Conservation (phyloP, 441 rosid species). For the Erodium chrysanthum region DNA sequence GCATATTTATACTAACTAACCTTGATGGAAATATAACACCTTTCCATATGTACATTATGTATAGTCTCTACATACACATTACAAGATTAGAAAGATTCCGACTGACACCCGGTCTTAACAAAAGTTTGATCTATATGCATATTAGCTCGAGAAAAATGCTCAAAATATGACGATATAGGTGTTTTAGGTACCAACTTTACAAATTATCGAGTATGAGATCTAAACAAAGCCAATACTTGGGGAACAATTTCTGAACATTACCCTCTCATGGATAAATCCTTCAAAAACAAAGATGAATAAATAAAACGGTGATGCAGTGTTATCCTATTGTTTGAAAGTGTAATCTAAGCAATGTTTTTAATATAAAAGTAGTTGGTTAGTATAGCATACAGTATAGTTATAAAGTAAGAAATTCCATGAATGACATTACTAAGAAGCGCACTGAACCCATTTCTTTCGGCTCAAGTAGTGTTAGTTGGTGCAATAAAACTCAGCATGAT, state of each 20-base stretch:
- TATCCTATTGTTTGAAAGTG: slow-evolving; percentile 17
- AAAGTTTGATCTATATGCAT: too few relatives aligned
- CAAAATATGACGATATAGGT: too few relatives aligned
- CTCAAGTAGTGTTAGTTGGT: slow-evolving; percentile 30
- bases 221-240: too few relatives aligned
- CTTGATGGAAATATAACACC: slow-evolving; percentile 40
- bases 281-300: too few relatives aligned
- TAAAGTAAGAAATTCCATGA: slow-evolving; percentile 23
- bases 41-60: too few relatives aligned
- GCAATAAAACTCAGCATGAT: slow-evolving; percentile 26
- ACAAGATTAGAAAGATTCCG: too few relatives aligned
- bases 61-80: slow-evolving; percentile 15
- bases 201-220: too few relatives aligned
- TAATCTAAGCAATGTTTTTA: slow-evolving; percentile 25
- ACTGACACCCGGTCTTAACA: too few relatives aligned
- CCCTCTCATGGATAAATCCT: too few relatives aligned
- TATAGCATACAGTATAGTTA: slow-evolving; percentile 5
- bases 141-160: too few relatives aligned
- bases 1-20: slow-evolving; percentile 32
- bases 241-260: too few relatives aligned
- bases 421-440: slow-evolving; percentile 29
- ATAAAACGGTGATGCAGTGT: neutral
- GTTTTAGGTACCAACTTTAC: too few relatives aligned
- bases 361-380: neutral
- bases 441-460: slow-evolving; percentile 41